Conservation (phyloP, 441 rosid genomes). For the Manihot esculenta region DNA sequence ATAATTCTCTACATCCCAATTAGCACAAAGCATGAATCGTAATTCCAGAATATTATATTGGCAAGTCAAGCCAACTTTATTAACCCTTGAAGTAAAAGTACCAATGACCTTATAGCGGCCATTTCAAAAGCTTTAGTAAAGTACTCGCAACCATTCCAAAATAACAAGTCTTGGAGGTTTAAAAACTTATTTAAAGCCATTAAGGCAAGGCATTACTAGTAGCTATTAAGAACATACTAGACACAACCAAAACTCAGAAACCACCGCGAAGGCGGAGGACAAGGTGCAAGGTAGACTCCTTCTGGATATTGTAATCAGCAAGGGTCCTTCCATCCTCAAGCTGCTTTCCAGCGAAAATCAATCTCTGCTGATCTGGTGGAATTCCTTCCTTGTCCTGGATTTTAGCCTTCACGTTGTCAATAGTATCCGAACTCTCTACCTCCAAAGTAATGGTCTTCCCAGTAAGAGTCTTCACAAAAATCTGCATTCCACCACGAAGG, state of each 20-base stretch:
- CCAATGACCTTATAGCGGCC: neutral
- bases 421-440: slow-evolving; percentile 37
- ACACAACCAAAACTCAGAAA: neutral
- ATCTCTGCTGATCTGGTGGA: slow-evolving; percentile 46
- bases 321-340: slow-evolving; percentile 50
- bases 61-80: no score
- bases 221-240: neutral
- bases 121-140: neutral
- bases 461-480: slow-evolving; percentile 25
- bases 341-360: slow-evolving; percentile 50
- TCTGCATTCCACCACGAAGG: slow-evolving; percentile 41
- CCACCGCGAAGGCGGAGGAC: slow-evolving; percentile 53
- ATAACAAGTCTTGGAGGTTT: neutral
- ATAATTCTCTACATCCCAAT: no score
- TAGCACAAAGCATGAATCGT: neutral
- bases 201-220: no score
- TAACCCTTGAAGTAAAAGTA: neutral
- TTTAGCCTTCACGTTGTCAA: slow-evolving; percentile 40
- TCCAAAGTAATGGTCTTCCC: slow-evolving; percentile 28
- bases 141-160: neutral
- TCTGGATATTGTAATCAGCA: slow-evolving; percentile 45
- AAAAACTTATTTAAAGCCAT: slow-evolving; percentile 3
- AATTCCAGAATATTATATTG: neutral
- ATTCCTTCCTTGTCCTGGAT: slow-evolving; percentile 42
- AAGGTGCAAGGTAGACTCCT: slow-evolving; percentile 44